A percentile compares a stretch with the other conserved stretches of the same genome.
Evolutionary conservation across 768 basidiomycete genomes (phyloP).

Genomic region (Kwoniella botswanensis): DNA sequence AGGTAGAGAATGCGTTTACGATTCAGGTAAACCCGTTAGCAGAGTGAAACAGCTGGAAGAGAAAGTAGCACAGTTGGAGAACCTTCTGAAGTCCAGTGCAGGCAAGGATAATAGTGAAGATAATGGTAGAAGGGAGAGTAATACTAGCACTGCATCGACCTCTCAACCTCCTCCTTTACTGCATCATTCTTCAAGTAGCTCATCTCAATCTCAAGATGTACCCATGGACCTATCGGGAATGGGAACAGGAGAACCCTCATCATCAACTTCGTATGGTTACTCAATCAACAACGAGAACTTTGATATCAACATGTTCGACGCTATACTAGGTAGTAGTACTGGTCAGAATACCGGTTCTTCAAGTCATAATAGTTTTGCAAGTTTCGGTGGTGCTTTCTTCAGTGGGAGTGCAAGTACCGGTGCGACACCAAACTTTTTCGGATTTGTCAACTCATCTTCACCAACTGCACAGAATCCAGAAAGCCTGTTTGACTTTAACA

Average conservation of each 20-base stretch:
- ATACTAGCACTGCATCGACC: background rate
- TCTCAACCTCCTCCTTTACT: slow-evolving; percentile 13
- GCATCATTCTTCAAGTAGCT: slow-evolving; percentile 26
- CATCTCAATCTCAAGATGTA: background rate
- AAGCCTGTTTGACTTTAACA: slow-evolving; percentile 44
- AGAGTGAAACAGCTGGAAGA: slow-evolving; percentile 53
- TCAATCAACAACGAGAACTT: slow-evolving; percentile 6
- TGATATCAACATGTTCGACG: slow-evolving; percentile 30
- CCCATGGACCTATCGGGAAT: background rate
- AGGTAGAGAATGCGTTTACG: slow-evolving; percentile 46
- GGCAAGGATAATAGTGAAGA: background rate
- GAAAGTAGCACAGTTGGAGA: slow-evolving; percentile 49
- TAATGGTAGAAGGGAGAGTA: background rate
- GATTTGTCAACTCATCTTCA: background rate
- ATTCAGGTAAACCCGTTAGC: slow-evolving; percentile 49
- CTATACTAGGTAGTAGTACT: background rate
- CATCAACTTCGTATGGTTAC: slow-evolving; percentile 5
- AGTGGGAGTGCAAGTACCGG: slow-evolving; percentile 10
- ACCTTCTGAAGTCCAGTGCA: slow-evolving; percentile 14
- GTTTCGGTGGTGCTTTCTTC: slow-evolving; percentile 23
- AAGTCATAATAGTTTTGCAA: slow-evolving; percentile 9
- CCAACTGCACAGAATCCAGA: slow-evolving; percentile 9
- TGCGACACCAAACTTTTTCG: background rate
- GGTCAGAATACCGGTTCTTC: background rate
- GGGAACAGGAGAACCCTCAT: background rate